Percentiles rank a stretch among this genome's conserved stretches.
Conservation (phyloP, 495 filamentous ascomycete genomes). For the Neurospora tetraspora region DNA sequence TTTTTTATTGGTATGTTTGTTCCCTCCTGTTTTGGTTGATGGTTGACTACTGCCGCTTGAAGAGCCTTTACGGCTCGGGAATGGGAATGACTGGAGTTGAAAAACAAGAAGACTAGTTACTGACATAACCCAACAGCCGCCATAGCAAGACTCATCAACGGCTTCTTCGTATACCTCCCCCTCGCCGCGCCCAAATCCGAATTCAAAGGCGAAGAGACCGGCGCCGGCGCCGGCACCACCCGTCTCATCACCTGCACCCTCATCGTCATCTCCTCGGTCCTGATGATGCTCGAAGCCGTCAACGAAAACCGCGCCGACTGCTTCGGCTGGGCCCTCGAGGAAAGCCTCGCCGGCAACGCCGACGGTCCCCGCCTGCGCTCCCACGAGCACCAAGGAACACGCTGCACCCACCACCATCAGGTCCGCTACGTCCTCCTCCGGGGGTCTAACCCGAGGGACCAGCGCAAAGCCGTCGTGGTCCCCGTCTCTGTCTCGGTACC, state of each 20-base stretch:
- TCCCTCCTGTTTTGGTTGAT: background rate
- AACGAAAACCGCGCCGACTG: slow-evolving; percentile 56
- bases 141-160: slow-evolving; percentile 57
- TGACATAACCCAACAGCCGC: slow-evolving; percentile 23
- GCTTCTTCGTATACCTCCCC: slow-evolving; percentile 58
- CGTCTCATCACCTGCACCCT: slow-evolving; percentile 62
- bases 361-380: slow-evolving; percentile 21
- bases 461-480: background rate
- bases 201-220: slow-evolving; percentile 41
- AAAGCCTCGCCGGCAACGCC: slow-evolving; percentile 25
- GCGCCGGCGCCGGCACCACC: slow-evolving; percentile 49
- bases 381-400: slow-evolving; percentile 16
- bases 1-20: slow-evolving; percentile 46
- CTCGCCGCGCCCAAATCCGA: slow-evolving; percentile 40
- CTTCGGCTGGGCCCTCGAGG: slow-evolving; percentile 62
- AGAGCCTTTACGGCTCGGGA: background rate
- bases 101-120: background rate
- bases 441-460: background rate
- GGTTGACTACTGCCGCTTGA: background rate
- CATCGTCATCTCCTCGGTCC: slow-evolving; percentile 55
- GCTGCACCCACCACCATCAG: slow-evolving; percentile 46
- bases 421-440: slow-evolving; percentile 4
- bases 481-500: background rate
- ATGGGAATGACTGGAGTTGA: background rate
- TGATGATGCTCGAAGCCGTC: slow-evolving; percentile 59